Conservation (phyloP, 805 yeast species). For the Teunomyces aglyptinius region DNA sequence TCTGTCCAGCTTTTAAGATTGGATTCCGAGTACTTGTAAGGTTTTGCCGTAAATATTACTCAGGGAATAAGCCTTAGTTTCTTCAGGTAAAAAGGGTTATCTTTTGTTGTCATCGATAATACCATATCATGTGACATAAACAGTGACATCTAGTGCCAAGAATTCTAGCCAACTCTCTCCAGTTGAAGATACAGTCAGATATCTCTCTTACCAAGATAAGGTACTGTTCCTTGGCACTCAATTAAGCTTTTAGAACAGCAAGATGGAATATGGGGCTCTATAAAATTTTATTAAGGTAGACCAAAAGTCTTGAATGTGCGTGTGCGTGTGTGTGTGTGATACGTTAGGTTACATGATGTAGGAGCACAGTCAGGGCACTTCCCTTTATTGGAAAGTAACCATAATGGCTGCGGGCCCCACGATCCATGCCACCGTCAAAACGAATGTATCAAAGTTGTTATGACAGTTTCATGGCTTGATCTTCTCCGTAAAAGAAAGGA, state of each 20-base stretch:
- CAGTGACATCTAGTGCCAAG: not conserved
- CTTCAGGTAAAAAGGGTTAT: not conserved
- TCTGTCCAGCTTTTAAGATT: no score
- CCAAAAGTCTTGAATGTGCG: no score
- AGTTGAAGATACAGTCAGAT: no score
- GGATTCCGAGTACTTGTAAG: no score
- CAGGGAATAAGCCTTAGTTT: no score
- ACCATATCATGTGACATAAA: not conserved
- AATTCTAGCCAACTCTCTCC: not conserved
- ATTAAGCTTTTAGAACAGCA: no score
- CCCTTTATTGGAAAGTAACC: not conserved
- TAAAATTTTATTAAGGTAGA: no score
- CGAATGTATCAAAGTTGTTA: slow-evolving; percentile 50
- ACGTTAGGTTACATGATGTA: not conserved
- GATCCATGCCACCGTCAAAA: slow-evolving; percentile 42
- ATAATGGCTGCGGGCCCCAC: slow-evolving; percentile 32
- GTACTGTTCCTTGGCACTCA: no score
- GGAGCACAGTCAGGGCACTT: not conserved
- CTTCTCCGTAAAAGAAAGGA: slow-evolving; percentile 60
- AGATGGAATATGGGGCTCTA: no score
- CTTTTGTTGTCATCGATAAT: not conserved
- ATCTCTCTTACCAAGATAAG: no score
- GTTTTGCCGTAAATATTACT: no score
- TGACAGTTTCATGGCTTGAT: slow-evolving; percentile 45
- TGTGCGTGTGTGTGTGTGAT: no score